These are phyloP conservation scores for Tephrocybe sp. DNA, from an alignment of 768 basidiomycete species.

Conservation along the genomic window DNA sequence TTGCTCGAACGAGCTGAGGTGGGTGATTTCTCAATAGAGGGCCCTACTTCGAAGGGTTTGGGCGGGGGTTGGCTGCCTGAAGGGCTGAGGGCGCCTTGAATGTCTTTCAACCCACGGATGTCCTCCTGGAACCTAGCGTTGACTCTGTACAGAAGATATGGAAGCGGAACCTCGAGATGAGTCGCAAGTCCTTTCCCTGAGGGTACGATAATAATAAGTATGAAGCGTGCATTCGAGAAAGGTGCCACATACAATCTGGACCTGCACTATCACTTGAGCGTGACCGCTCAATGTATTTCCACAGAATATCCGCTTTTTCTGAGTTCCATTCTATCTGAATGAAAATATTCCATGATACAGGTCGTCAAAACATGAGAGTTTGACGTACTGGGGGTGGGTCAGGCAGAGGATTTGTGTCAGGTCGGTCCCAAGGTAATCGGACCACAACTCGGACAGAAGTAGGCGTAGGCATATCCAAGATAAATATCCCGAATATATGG, in stretches of 20 bases:
- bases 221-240: conserved; percentile 2
- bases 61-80: conserved; percentile 34
- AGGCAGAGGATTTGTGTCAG: conserved; percentile 54
- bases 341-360: conserved; percentile 11
- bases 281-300: conserved; percentile 84
- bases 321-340: conserved; percentile 78
- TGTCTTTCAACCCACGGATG: conserved; percentile 72
- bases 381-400: conserved; percentile 69
- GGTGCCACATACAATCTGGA: conserved; percentile 66
- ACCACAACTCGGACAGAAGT: conserved; percentile 67
- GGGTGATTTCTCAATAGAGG: conserved; percentile 26
- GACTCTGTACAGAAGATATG: conserved; percentile 81
- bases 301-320: conserved; percentile 81
- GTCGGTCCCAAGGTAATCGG: conserved; percentile 74
- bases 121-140: conserved; percentile 85
- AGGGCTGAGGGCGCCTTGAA: conserved; percentile 60
- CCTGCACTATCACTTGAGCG: conserved; percentile 68
- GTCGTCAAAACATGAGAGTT: not conserved
- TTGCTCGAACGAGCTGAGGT: conserved; percentile 26
- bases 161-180: conserved; percentile 77
- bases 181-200: conserved; percentile 82
- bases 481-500: not conserved
- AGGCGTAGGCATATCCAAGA: conserved; percentile 27
- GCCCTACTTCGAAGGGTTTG: conserved; percentile 22
- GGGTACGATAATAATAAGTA: conserved; percentile 7